phyloP scores from a whole-genome alignment of 139 green algal species.

The Nannochloris sp. region DNA sequence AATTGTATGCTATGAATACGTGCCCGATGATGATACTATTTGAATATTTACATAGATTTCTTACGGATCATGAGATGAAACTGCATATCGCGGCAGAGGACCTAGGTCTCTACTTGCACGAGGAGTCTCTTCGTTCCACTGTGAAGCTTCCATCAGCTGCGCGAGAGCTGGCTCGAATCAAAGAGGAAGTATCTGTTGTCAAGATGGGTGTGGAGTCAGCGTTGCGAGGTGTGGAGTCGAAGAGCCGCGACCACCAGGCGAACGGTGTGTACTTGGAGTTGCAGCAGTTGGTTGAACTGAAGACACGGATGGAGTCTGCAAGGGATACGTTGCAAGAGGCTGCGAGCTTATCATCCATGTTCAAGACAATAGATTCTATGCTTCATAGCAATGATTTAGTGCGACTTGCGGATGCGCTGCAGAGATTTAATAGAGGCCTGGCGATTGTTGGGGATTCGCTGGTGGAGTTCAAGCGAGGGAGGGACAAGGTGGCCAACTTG shows the following conservation, averaged over 20 bases:
- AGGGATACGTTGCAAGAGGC: constrained; percentile 79
- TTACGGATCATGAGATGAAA: constrained; percentile 73
- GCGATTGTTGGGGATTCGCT: constrained; percentile 40
- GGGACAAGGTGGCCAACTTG: constrained; percentile 33
- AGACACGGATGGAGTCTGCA: constrained; percentile 70
- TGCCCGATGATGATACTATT: neutral
- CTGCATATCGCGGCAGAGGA: constrained; percentile 76
- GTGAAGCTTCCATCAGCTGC: constrained; percentile 71
- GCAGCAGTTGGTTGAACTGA: constrained; percentile 54
- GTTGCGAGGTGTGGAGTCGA: neutral
- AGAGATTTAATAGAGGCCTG: constrained; percentile 66
- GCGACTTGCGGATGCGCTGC: constrained; percentile 64
- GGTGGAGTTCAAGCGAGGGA: constrained; percentile 28
- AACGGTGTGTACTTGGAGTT: constrained; percentile 15
- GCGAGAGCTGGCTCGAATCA: constrained; percentile 60
- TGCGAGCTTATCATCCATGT: constrained; percentile 72
- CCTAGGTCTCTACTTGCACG: constrained; percentile 48
- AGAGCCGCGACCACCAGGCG: no score
- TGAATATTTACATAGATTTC: constrained; percentile 26
- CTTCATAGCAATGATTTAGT: constrained; percentile 65
- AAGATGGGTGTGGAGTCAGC: constrained; percentile 17
- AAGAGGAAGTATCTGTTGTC: constrained; percentile 42
- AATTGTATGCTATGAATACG: neutral
- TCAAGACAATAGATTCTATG: constrained; percentile 63
- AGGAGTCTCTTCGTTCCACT: constrained; percentile 50